Conservation (phyloP, 805 yeast species). For the Blastobotrys muscicola region DNA sequence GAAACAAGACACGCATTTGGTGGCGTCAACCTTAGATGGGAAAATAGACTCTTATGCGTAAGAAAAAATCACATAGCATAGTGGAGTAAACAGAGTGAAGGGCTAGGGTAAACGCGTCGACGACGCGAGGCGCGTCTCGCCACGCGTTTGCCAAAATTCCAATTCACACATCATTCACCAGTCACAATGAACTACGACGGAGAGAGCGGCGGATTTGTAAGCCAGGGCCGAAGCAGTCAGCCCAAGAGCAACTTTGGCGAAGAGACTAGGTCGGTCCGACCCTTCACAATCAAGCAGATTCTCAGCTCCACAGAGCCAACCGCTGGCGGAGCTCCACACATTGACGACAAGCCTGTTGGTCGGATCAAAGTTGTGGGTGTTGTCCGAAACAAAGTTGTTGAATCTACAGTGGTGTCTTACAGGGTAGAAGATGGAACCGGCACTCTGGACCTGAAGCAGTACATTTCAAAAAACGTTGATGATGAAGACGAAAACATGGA, state of each 20-base stretch:
- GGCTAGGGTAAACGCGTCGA: no score
- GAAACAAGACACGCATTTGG: no score
- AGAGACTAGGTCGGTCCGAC: conserved; percentile 23
- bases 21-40: no score
- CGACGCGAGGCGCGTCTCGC: no score
- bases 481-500: conserved; percentile 11
- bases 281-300: conserved; percentile 59
- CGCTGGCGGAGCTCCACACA: conserved; percentile 40
- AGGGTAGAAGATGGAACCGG: conserved; percentile 66
- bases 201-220: conserved; percentile 9
- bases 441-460: conserved; percentile 41
- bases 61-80: no score
- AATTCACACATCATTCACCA: no score
- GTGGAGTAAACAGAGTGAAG: no score
- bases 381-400: conserved; percentile 31
- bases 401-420: conserved; percentile 31
- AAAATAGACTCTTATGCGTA: no score
- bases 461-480: conserved; percentile 31
- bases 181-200: background rate
- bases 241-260: background rate
- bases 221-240: conserved; percentile 2
- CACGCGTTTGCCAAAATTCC: background rate
- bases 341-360: conserved; percentile 46
- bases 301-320: conserved; percentile 41
- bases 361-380: conserved; percentile 50